Conservation (phyloP, 129 eudicot species). For the Flaveria ramosissima region DNA sequence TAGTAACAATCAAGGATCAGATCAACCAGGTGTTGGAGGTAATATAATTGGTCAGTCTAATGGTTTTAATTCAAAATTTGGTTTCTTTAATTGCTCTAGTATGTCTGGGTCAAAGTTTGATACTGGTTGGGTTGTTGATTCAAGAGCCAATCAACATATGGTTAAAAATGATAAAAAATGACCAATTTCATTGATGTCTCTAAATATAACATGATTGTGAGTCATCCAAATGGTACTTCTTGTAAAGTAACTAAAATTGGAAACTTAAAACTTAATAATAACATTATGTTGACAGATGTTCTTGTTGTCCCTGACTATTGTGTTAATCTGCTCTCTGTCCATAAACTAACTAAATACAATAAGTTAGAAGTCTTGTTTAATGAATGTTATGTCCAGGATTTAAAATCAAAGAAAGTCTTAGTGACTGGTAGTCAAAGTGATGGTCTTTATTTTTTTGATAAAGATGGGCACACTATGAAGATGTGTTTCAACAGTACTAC, state of each 20-base stretch:
- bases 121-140: slow-evolving; percentile 1
- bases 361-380: neutral
- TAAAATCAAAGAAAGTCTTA: neutral
- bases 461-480: neutral
- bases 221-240: neutral
- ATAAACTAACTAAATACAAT: neutral
- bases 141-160: neutral
- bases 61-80: neutral
- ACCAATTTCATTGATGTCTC: neutral
- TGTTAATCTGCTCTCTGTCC: neutral
- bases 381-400: neutral
- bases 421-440: neutral
- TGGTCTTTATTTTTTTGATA: neutral
- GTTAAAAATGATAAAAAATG: neutral
- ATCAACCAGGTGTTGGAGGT: neutral
- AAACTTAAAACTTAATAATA: neutral
- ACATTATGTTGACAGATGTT: neutral
- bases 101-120: neutral
- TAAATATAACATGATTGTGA: neutral
- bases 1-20: neutral
- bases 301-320: neutral
- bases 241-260: neutral
- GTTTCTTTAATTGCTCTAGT: neutral
- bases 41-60: neutral
- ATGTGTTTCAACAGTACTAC: neutral